Conservation (phyloP, 352 stramenopile genomes). For the Phytopythium cucurbitacearum region DNA sequence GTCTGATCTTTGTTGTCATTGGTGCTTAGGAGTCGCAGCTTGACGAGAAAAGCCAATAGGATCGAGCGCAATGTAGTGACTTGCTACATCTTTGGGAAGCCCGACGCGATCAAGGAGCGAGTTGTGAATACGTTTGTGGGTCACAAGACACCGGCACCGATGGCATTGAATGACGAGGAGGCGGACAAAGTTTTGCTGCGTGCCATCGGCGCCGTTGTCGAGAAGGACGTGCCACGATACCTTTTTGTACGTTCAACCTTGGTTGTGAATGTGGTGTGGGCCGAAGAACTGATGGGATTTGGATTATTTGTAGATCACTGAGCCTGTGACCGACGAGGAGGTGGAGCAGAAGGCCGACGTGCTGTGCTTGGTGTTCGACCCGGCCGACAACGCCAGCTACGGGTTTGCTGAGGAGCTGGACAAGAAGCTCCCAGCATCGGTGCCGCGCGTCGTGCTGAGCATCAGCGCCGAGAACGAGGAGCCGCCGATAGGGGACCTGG, state of each 20-base stretch:
- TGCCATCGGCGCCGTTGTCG: slow-evolving; percentile 50
- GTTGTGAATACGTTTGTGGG: slow-evolving; percentile 55
- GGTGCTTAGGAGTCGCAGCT: slow-evolving; percentile 36
- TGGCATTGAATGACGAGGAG: slow-evolving; percentile 11
- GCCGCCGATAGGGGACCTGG: slow-evolving; percentile 22
- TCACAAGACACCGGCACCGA: slow-evolving; percentile 14
- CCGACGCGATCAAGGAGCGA: slow-evolving; percentile 40
- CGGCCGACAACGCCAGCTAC: slow-evolving; percentile 38
- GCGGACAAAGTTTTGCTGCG: slow-evolving; percentile 40
- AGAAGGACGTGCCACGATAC: slow-evolving; percentile 54
- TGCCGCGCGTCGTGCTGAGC: slow-evolving; percentile 61
- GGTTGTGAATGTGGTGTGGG: neutral
- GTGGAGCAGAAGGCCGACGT: slow-evolving; percentile 72
- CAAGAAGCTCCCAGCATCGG: slow-evolving; percentile 43
- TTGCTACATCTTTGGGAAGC: slow-evolving; percentile 59
- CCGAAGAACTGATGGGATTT: slow-evolving; percentile 2
- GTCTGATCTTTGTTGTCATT: neutral
- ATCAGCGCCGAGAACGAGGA: slow-evolving; percentile 22
- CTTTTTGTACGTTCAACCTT: slow-evolving; percentile 43
- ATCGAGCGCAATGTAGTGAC: slow-evolving; percentile 73
- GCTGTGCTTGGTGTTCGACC: slow-evolving; percentile 65
- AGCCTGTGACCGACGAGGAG: slow-evolving; percentile 54
- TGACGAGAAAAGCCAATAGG: slow-evolving; percentile 44
- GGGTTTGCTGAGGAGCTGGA: slow-evolving; percentile 43
- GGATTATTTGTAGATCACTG: slow-evolving; percentile 43